Evolutionary conservation across 192 early-diverging fungal genomes (phyloP).

Genomic region (Coemansia sp.): DNA sequence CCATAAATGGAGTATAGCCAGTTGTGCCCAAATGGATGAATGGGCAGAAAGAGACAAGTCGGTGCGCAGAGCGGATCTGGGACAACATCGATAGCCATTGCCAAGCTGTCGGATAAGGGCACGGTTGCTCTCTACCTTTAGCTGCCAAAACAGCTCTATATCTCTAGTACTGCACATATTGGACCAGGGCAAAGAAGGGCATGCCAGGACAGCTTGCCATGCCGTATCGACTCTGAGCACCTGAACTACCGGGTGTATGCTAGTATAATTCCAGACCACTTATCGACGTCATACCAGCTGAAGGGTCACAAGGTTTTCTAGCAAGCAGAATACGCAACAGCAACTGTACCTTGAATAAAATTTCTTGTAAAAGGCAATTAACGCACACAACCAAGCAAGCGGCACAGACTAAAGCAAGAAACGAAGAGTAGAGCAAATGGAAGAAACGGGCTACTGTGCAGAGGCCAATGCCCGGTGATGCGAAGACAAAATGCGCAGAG

Average conservation of each 20-base stretch:
- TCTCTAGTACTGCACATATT: neutral
- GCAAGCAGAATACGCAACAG: neutral
- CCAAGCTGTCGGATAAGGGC: constrained; percentile 1
- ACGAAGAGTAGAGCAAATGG: neutral
- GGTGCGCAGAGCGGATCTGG: neutral
- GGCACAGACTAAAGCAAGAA: neutral
- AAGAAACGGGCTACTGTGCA: constrained; percentile 1
- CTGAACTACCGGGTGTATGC: too few relatives aligned
- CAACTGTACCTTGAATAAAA: neutral
- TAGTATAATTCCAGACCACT: too few relatives aligned
- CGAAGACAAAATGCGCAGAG: neutral
- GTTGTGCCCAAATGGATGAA: neutral
- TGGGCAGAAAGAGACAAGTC: neutral
- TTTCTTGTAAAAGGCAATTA: neutral
- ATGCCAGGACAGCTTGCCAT: too few relatives aligned
- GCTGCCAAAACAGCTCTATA: neutral
- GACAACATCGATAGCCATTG: neutral
- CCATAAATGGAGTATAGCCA: neutral
- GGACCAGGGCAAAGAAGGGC: too few relatives aligned
- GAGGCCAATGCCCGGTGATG: constrained; percentile 1
- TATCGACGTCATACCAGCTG: too few relatives aligned
- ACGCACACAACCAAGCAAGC: neutral
- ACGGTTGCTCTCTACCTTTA: neutral
- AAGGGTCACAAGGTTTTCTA: too few relatives aligned
- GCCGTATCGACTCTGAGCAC: too few relatives aligned